Evolutionary conservation across 176 grass and related monocot genomes (phyloP).

Genomic region (Oryza brachyantha): DNA sequence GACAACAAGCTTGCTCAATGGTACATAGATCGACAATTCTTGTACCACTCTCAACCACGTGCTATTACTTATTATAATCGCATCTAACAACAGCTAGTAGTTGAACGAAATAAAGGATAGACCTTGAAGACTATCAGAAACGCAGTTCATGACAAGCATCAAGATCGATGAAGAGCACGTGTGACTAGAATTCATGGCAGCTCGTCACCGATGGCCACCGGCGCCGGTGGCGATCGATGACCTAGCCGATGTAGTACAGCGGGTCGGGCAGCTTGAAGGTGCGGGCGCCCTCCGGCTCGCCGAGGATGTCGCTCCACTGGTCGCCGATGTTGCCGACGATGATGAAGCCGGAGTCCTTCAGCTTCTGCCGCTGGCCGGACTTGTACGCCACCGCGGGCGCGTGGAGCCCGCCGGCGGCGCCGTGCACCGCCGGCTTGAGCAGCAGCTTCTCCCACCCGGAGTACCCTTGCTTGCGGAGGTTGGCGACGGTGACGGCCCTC

Average conservation of each 20-base stretch:
- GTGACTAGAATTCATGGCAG: neutral
- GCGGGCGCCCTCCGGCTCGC: constrained; percentile 6
- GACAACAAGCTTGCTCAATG: too few relatives aligned
- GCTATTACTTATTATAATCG: too few relatives aligned
- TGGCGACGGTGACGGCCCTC: constrained; percentile 13
- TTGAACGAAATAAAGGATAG: too few relatives aligned
- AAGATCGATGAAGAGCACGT: neutral
- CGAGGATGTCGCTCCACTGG: constrained; percentile 63
- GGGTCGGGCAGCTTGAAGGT: constrained; percentile 63
- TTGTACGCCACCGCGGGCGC: constrained; percentile 30
- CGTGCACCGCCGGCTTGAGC: constrained; percentile 27
- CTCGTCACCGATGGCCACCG: neutral
- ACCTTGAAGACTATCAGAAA: neutral
- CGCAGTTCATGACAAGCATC: neutral
- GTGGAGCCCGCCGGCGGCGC: neutral
- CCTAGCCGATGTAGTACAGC: constrained; percentile 41
- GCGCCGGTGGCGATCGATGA: too few relatives aligned
- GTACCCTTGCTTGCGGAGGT: constrained; percentile 32
- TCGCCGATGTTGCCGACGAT: constrained; percentile 57
- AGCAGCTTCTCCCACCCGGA: constrained; percentile 37
- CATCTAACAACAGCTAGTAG: neutral
- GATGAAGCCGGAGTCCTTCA: constrained; percentile 23
- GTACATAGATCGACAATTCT: too few relatives aligned
- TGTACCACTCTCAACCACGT: neutral
- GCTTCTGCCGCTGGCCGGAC: constrained; percentile 37